phyloP scores from a whole-genome alignment of 1,284 basidiomycete genomes.

The Fomitopsis palustris region DNA sequence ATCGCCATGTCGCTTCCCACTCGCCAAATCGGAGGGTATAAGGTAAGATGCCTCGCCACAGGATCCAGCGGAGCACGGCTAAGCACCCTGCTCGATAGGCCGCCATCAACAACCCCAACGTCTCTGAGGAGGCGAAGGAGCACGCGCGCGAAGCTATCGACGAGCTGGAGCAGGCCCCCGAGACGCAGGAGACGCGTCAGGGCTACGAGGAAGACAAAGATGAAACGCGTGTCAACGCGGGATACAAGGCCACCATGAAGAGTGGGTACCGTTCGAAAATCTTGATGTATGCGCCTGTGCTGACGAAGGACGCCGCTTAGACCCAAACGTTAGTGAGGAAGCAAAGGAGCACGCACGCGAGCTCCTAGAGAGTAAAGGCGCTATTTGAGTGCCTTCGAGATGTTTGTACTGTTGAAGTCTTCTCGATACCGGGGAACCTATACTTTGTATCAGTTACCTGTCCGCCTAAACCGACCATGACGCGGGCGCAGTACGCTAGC shows the following conservation, averaged over 20 bases:
- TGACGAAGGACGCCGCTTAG: constrained; percentile 29
- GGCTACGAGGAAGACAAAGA: constrained; percentile 22
- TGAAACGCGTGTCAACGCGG: constrained; percentile 32
- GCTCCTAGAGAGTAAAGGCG: constrained; percentile 31
- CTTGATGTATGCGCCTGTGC: neutral
- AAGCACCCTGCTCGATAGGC: constrained; percentile 28
- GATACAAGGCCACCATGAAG: constrained; percentile 49
- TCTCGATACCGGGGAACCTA: no score
- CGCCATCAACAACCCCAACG: constrained; percentile 42
- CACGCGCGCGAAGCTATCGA: constrained; percentile 43
- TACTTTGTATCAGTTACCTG: no score
- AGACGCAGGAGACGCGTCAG: constrained; percentile 13
- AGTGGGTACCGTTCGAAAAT: constrained; percentile 29
- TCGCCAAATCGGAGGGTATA: constrained; percentile 27
- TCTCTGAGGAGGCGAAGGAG: constrained; percentile 48
- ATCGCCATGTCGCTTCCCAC: constrained; percentile 19
- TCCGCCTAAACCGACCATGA: no score
- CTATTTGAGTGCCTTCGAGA: constrained; percentile 5
- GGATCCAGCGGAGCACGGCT: neutral
- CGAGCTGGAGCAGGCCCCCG: constrained; percentile 29
- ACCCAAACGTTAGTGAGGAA: constrained; percentile 38
- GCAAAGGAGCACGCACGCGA: constrained; percentile 40
- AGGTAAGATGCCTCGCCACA: constrained; percentile 13
- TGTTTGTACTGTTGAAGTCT: no score
- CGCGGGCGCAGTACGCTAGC: no score